Percentiles rank a stretch among this genome's conserved stretches.
phyloP scores from a whole-genome alignment of 768 basidiomycete genomes.

The Daedaleopsis nitida region DNA sequence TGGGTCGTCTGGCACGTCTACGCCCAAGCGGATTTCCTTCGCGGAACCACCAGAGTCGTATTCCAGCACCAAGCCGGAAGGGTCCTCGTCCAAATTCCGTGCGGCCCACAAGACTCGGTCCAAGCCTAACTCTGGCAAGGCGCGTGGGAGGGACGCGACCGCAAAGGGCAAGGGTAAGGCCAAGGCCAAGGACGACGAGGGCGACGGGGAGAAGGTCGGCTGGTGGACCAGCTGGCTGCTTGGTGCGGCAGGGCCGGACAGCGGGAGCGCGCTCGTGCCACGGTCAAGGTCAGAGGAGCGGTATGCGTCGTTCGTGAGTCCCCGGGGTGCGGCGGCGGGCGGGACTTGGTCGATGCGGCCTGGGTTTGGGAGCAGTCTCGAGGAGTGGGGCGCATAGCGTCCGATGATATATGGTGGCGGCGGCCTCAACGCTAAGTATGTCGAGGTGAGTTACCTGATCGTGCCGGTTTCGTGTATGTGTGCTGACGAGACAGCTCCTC shows the following conservation, averaged over 20 bases:
- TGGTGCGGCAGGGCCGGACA: constrained; percentile 21
- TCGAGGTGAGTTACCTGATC: neutral
- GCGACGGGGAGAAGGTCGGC: constrained; percentile 25
- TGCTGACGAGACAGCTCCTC: neutral
- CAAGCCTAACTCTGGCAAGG: constrained; percentile 33
- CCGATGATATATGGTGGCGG: neutral
- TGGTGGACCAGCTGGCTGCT: constrained; percentile 37
- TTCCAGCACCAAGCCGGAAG: constrained; percentile 36
- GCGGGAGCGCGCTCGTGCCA: constrained; percentile 11
- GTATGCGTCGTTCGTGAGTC: constrained; percentile 10
- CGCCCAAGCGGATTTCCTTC: constrained; percentile 80
- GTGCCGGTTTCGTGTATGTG: neutral
- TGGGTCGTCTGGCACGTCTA: constrained; percentile 50
- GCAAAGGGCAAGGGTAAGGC: constrained; percentile 37
- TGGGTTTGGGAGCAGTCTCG: constrained; percentile 24
- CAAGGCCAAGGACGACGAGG: constrained; percentile 28
- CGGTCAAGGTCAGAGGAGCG: constrained; percentile 23
- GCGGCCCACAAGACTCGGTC: neutral
- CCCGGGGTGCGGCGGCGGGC: constrained; percentile 4
- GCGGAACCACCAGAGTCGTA: constrained; percentile 74
- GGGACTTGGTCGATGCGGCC: constrained; percentile 24
- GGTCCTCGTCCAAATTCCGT: constrained; percentile 26
- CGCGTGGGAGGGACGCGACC: constrained; percentile 27
- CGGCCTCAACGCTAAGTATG: neutral
- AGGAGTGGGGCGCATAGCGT: constrained; percentile 30